phyloP scores from a whole-genome alignment of 495 filamentous ascomycete genomes.

The Acidomyces sp. region DNA sequence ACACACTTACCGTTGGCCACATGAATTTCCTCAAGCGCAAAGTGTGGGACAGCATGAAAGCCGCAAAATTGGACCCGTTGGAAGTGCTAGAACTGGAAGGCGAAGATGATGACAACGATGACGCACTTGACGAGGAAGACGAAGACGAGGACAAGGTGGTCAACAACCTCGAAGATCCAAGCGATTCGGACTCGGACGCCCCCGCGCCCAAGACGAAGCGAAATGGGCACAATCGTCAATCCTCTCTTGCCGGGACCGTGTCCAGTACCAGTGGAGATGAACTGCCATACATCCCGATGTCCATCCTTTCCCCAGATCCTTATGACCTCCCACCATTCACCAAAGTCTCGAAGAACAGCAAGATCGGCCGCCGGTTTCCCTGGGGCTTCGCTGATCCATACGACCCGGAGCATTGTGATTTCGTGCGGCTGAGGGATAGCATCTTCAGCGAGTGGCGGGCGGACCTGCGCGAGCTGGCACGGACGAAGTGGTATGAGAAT shows the following conservation, averaged over 20 bases:
- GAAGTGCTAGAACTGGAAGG: constrained; percentile 75
- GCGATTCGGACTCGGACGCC: constrained; percentile 7
- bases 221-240: constrained; percentile 10
- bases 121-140: constrained; percentile 38
- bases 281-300: constrained; percentile 56
- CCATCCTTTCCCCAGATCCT: constrained; percentile 83
- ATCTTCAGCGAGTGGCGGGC: constrained; percentile 88
- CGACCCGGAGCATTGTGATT: constrained; percentile 84
- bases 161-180: constrained; percentile 17
- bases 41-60: constrained; percentile 77
- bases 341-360: constrained; percentile 26
- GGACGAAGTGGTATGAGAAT: constrained; percentile 89
- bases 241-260: constrained; percentile 11
- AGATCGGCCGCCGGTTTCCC: constrained; percentile 71
- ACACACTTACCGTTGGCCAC: constrained; percentile 84
- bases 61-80: constrained; percentile 75
- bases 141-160: constrained; percentile 23
- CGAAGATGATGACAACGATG: constrained; percentile 38
- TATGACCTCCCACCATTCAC: constrained; percentile 44
- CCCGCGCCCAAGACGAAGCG: constrained; percentile 11
- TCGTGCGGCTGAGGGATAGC: constrained; percentile 74
- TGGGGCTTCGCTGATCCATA: constrained; percentile 96
- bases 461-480: constrained; percentile 81
- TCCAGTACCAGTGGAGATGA: constrained; percentile 20
- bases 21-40: constrained; percentile 87